Evolutionary conservation across 1,284 basidiomycete genomes (phyloP), one percentile per base, ranked within the genome.

Genomic region (Fomitopsis pinicola): DNA sequence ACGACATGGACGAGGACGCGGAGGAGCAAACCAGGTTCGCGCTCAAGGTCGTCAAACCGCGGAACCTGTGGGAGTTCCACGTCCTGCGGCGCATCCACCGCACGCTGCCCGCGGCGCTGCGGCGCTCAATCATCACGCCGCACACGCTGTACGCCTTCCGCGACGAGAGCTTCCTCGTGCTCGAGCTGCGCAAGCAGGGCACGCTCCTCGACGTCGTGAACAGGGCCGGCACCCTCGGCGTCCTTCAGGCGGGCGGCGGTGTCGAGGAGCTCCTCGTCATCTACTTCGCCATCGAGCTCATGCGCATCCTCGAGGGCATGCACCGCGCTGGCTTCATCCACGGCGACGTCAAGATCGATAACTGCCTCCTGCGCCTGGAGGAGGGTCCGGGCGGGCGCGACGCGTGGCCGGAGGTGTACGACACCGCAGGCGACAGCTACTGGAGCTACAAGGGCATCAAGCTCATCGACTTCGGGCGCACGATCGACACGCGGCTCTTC

Each of bases 291-390:
- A 84, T 96, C 68, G 97, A 99, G 74, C 84, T 99, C 19, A 77
- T 98, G 57, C 88, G 89, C 22, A 77, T 92, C 12, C 76, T 98
- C 55, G 94, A 97, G 71, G 87, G 82, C 26, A 82, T 98, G 73
- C 97, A 99, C 73, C 64, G 73, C 9, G 80, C 82, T 0, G 91
- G 92, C 17, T 91, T 98, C 77, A 91, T 99, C 67, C 97, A 99
- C 70, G 97, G 97, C 46, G 97, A 99, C 77, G 82, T 99, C 68
- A 99, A 99, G 82, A 98, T 98, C 72, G 97, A 99, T 79, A 99
- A 99, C 76, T 98, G 96, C 73, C 83, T 99, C 14, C 80, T 99
- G 8, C 87, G 97, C 4, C 81, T 99, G 33, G 92, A 95, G 67
- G 89, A 94, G 57, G 85, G 92, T 2, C 87, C 90, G 0, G 88